Conservation (phyloP, 331 rosid species). For the Rhamnella rubrinervis region DNA sequence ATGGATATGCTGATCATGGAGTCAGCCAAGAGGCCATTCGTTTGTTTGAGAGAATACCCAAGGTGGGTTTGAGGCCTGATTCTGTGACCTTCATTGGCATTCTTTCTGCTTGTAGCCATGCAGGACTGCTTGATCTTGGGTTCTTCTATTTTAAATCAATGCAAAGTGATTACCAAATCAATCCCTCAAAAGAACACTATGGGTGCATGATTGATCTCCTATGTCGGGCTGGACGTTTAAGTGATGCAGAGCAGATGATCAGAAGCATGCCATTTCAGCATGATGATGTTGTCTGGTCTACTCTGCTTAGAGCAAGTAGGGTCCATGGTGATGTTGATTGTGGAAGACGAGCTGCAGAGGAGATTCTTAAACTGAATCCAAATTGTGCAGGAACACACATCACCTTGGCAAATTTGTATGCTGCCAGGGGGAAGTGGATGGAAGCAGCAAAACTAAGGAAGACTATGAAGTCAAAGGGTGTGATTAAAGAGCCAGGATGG, state of each 20-base stretch:
- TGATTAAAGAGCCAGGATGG: constrained; percentile 80
- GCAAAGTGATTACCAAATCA: constrained; percentile 41
- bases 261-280: constrained; percentile 46
- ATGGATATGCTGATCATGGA: constrained; percentile 80
- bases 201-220: constrained; percentile 79
- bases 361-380: constrained; percentile 53
- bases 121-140: constrained; percentile 72
- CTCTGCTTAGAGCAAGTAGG: constrained; percentile 72
- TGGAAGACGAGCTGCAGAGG: constrained; percentile 60
- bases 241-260: constrained; percentile 63
- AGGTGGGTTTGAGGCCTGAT: constrained; percentile 45
- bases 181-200: constrained; percentile 72
- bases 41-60: constrained; percentile 43
- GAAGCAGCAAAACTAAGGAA: constrained; percentile 60
- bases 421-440: constrained; percentile 65
- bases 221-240: constrained; percentile 69
- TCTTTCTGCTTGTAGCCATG: constrained; percentile 55
- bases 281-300: constrained; percentile 82
- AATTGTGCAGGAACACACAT: constrained; percentile 64
- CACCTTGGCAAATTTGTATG: constrained; percentile 65
- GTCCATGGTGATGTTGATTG: constrained; percentile 58
- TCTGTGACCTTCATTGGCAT: constrained; percentile 48
- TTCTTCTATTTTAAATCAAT: constrained; percentile 49
- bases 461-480: constrained; percentile 63
- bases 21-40: constrained; percentile 60